These are phyloP conservation scores for Lagenaria siceraria DNA, from an alignment of 306 rosid species.

Conservation along the genomic window DNA sequence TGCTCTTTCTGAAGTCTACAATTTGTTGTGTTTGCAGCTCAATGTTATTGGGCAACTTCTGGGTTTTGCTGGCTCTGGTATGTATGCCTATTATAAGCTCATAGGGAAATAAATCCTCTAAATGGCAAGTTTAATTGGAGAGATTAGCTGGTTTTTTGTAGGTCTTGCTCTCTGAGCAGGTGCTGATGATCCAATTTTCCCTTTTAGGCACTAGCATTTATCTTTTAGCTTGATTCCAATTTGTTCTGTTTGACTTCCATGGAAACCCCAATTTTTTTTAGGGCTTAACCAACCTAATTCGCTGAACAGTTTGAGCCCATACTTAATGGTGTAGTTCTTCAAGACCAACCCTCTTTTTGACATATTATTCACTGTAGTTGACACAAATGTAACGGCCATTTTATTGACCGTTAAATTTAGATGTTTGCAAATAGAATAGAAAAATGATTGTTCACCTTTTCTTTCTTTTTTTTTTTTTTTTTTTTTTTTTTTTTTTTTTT, in stretches of 20 bases:
- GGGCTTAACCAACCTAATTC: not conserved
- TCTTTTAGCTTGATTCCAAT: not conserved
- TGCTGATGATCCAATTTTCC: not conserved
- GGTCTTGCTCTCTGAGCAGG: not conserved
- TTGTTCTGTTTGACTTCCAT: not conserved
- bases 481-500: too few species aligned
- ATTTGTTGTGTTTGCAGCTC: constrained; percentile 41
- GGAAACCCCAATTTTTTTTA: not conserved
- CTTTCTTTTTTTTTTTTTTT: not conserved
- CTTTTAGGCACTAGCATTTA: not conserved
- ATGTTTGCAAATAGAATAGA: not conserved
- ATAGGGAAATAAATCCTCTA: constrained; percentile 35
- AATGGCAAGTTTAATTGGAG: not conserved
- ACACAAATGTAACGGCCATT: not conserved
- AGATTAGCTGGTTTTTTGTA: not conserved
- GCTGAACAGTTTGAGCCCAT: not conserved
- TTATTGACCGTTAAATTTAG: not conserved
- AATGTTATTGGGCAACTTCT: constrained; percentile 66
- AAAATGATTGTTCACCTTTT: too few species aligned
- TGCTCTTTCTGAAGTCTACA: not conserved
- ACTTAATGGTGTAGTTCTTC: not conserved
- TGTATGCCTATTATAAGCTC: constrained; percentile 80
- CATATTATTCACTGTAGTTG: not conserved
- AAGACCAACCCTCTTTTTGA: not conserved
- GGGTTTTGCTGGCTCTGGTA: constrained; percentile 74